A percentile compares a stretch with the other conserved stretches of the same genome.
Conservation (phyloP, 2,329 filamentous ascomycete genomes). For the Exophiala alcalophila region DNA sequence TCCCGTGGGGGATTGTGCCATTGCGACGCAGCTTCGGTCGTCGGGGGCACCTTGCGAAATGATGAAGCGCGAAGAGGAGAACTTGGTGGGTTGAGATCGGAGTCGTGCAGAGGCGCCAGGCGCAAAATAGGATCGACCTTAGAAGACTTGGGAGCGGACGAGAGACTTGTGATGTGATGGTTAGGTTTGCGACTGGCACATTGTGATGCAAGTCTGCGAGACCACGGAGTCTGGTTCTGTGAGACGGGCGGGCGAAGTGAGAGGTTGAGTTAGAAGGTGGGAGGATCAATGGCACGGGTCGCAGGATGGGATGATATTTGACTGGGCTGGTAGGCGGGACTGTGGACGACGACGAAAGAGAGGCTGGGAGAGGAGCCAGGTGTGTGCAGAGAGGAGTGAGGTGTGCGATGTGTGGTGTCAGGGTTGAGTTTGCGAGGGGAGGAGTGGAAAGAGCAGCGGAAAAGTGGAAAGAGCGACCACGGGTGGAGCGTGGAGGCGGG, state of each 20-base stretch:
- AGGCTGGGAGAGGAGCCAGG: background rate
- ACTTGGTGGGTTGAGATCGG: too few relatives aligned
- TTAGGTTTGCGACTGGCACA: background rate
- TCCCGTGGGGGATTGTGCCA: conserved; percentile 15
- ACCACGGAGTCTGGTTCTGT: background rate
- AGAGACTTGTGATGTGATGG: too few relatives aligned
- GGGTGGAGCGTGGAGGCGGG: background rate
- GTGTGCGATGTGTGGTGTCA: conserved; percentile 12
- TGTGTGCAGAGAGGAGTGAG: background rate
- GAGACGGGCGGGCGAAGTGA: too few relatives aligned
- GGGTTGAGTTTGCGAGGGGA: conserved; percentile 6
- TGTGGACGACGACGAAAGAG: conserved; percentile 1
- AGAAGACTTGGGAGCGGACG: conserved; percentile 1
- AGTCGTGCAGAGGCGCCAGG: too few relatives aligned
- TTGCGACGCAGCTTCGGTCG: conserved; percentile 1
- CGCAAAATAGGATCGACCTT: too few relatives aligned
- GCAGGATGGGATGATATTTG: conserved; percentile 9
- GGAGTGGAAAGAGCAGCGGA: background rate
- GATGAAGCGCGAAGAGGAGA: too few relatives aligned
- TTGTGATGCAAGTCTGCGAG: background rate
- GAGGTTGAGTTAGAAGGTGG: too few relatives aligned
- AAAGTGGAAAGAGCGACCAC: too few relatives aligned
- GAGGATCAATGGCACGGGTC: background rate
- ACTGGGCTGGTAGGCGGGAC: conserved; percentile 1
- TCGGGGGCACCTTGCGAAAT: too few relatives aligned